phyloP scores from a whole-genome alignment of 768 basidiomycete genomes.

The Naganishia vaughanmartiniae region DNA sequence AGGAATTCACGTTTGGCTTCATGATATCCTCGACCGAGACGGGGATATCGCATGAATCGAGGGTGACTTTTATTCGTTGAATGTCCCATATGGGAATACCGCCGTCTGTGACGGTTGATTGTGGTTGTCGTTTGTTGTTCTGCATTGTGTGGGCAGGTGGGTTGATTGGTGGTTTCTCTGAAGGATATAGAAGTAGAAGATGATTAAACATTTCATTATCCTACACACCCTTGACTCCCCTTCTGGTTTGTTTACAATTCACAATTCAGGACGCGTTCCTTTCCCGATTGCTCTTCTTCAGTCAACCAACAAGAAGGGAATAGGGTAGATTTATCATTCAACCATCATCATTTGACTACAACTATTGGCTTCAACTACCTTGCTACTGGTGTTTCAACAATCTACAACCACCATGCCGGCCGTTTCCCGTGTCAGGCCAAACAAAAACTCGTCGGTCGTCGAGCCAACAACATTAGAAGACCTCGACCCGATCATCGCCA shows the following conservation, averaged over 20 bases:
- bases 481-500: slow-evolving; percentile 41
- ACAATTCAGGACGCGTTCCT: background rate
- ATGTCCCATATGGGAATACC: slow-evolving; percentile 20
- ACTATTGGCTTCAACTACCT: background rate
- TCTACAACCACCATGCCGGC: slow-evolving; percentile 4
- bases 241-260: slow-evolving; percentile 8
- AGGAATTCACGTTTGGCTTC: slow-evolving; percentile 21
- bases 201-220: slow-evolving; percentile 1
- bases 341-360: background rate
- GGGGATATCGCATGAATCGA: slow-evolving; percentile 21
- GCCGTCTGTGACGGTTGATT: slow-evolving; percentile 9
- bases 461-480: slow-evolving; percentile 6
- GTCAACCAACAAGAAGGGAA: background rate
- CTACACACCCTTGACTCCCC: background rate
- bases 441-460: background rate
- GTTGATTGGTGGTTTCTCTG: background rate
- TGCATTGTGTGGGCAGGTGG: slow-evolving; percentile 10
- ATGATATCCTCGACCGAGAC: slow-evolving; percentile 17
- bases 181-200: background rate
- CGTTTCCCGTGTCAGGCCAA: background rate
- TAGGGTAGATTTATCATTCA: background rate
- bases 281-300: background rate
- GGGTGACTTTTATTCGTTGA: slow-evolving; percentile 19
- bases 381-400: too few species aligned
- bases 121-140: slow-evolving; percentile 20